Base-by-base conservation (phyloP, 2,329 filamentous ascomycete genomes). In the Purpureocillium takamizusanense region DNA sequence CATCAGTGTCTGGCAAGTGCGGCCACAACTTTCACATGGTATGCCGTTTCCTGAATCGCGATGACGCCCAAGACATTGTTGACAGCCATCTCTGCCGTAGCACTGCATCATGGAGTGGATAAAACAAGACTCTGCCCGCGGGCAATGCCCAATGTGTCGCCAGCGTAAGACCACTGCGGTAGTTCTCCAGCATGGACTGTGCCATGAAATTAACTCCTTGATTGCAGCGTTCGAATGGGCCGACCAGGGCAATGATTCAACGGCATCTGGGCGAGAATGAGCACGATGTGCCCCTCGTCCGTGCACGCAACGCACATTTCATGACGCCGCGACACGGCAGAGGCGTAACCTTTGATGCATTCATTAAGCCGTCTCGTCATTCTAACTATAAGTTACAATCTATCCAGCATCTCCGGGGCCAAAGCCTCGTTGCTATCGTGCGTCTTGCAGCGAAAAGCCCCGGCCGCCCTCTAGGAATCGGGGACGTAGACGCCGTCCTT, bases 11-110 rank as follows among this genome's bases (percentile, higher is more conserved):
- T 44, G 92, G 92, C 32, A 94, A 90, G 69, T 98, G 92, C 64
- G 90, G 88, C 5, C 92, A 98, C 61, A 95, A 87, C 46, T 98
- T 98, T 57, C 92, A 98, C 63, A 94, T 95, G 86, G 88, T 94
- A 62, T 50, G 70, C 47, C 28, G 31, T 18, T 10, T 4, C 16
- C 23, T 34, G 3, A 12, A 13, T 28, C 13, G 11, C 9, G 7
- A 10, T 8, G 21, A 34, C 11, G 25, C 7, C n/a, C n/a, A n/a
- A 23, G 21, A 28, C 27, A 28, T 16, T 17, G 18, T 38, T 33
- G 33, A 42, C 33, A 14, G 8, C 31, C 6, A n/a, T n/a, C 16
- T 10, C 16, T 28, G 31, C 51, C 13, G 6, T 13, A 94, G 88
- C 92, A 98, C 63, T 98, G 92, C 62, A 92, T 98, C 51, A 73